These are phyloP conservation scores for Lycium ferocissimum DNA, from an alignment of 257 asterid species.

Conservation along the genomic window DNA sequence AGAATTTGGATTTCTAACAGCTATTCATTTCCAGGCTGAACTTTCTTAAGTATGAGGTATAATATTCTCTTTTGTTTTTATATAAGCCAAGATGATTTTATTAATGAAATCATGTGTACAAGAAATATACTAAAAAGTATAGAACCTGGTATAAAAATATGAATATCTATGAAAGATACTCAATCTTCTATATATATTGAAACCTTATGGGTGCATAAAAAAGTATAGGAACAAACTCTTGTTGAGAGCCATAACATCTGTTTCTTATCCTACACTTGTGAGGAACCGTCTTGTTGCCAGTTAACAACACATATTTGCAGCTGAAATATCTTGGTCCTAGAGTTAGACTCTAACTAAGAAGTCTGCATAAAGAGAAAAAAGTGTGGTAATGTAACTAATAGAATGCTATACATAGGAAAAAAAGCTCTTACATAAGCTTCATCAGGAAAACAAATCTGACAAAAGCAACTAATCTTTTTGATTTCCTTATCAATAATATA, in stretches of 20 bases:
- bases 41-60: background rate
- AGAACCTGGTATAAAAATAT: background rate
- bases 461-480: background rate
- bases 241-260: background rate
- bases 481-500: conserved; percentile 20
- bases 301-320: background rate
- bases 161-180: background rate
- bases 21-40: background rate
- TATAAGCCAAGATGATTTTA: background rate
- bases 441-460: background rate
- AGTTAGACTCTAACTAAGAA: background rate
- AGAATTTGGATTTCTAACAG: conserved; percentile 13
- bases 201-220: background rate
- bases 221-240: conserved; percentile 24
- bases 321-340: background rate
- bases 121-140: background rate
- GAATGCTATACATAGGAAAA: background rate
- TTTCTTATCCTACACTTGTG: background rate
- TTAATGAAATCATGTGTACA: background rate
- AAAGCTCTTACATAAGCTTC: background rate
- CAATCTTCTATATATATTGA: background rate
- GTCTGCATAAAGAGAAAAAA: background rate
- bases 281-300: background rate
- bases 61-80: background rate
- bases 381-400: background rate